Conservation (phyloP, 306 rosid species). For the Vigna reflexopilosa region DNA sequence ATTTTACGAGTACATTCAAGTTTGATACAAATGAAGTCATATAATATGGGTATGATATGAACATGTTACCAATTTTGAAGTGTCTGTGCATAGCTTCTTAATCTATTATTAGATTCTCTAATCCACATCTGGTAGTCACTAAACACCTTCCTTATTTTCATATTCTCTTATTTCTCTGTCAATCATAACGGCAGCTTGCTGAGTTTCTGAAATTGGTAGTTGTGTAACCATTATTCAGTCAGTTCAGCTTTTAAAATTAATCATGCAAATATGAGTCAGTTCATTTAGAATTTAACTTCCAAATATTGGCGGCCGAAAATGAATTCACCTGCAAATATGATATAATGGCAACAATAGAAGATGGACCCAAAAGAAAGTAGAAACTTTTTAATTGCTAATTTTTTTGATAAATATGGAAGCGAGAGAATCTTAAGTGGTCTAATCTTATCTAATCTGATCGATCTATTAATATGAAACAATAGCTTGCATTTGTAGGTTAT, state of each 20-base stretch:
- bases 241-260: neutral
- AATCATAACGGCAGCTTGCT: neutral
- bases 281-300: neutral
- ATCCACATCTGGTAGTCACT: neutral
- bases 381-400: too few relatives aligned
- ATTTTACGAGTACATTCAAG: neutral
- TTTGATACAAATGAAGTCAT: neutral
- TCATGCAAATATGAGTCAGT: neutral
- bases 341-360: neutral
- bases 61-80: neutral
- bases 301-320: neutral
- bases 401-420: neutral
- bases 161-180: neutral
- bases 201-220: neutral
- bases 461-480: neutral
- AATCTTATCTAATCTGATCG: neutral
- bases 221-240: neutral
- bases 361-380: neutral
- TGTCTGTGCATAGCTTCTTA: neutral
- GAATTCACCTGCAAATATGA: neutral
- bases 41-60: neutral
- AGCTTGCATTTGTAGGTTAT: neutral
- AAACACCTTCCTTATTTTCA: neutral
- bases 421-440: slow-evolving; percentile 28
- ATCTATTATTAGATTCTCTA: slow-evolving; percentile 25